A percentile compares a stretch with the other conserved stretches of the same genome.
These are phyloP conservation scores for Venturia asperata DNA, from an alignment of 2,329 filamentous ascomycete genomes.

Conservation along the genomic window DNA sequence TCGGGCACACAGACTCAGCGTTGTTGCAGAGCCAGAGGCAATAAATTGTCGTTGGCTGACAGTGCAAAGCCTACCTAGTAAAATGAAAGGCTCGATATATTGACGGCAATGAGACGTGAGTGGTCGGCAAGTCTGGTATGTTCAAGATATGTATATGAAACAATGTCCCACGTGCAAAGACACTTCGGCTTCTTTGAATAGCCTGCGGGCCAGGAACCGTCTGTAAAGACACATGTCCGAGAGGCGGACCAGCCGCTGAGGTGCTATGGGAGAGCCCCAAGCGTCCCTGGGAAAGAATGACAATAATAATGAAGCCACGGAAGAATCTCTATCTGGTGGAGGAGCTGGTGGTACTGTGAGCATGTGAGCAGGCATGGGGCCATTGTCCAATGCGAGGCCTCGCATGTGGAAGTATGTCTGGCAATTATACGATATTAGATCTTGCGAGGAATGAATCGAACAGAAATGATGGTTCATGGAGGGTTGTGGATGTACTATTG, in stretches of 20 bases:
- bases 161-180: slow-evolving; percentile 1
- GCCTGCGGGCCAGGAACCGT: neutral
- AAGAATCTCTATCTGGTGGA: neutral
- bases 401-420: neutral
- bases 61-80: neutral
- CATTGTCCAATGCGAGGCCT: neutral
- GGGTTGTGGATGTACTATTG: too few relatives aligned
- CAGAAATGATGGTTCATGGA: neutral
- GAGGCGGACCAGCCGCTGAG: neutral
- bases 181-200: slow-evolving; percentile 2
- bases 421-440: neutral
- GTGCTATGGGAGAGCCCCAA: neutral
- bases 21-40: neutral
- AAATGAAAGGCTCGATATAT: slow-evolving; percentile 6
- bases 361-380: neutral
- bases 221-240: neutral
- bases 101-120: neutral
- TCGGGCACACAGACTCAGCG: neutral
- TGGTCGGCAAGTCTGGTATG: neutral
- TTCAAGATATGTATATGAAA: slow-evolving; percentile 5
- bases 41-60: neutral
- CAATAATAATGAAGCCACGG: neutral
- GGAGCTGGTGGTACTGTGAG: too few relatives aligned
- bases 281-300: neutral
- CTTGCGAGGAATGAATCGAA: neutral